These are phyloP conservation scores for Verticillium nubilum DNA, from an alignment of 2,329 filamentous ascomycete species.

Conservation along the genomic window DNA sequence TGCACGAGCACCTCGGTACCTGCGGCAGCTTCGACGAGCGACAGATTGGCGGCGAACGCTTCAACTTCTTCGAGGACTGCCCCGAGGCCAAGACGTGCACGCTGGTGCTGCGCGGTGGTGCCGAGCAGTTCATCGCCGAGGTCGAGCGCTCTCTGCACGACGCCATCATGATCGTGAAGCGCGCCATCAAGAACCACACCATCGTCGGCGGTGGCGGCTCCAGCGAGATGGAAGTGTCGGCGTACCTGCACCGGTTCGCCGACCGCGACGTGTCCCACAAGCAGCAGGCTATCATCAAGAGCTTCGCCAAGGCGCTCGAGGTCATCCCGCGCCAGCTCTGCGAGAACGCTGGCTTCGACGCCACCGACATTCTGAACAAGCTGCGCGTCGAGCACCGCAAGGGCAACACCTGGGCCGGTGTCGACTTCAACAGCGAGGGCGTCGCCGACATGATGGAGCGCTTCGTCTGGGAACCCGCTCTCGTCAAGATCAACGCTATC, in stretches of 20 bases:
- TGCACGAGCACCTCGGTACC: constrained; percentile 79
- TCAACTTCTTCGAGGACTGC: constrained; percentile 98
- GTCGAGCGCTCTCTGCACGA: constrained; percentile 97
- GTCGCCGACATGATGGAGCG: constrained; percentile 90
- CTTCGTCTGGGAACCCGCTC: constrained; percentile 95
- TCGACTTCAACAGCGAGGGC: constrained; percentile 90
- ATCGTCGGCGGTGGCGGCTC: constrained; percentile 96
- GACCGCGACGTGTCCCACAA: constrained; percentile 91
- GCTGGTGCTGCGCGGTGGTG: constrained; percentile 86
- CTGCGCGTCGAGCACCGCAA: constrained; percentile 94
- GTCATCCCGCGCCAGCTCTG: constrained; percentile 95
- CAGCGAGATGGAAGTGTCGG: constrained; percentile 92
- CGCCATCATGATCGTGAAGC: constrained; percentile 99
- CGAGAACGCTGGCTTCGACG: constrained; percentile 97
- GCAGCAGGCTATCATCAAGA: constrained; percentile 96
- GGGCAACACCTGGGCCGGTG: constrained; percentile 88
- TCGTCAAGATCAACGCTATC: constrained; percentile 96
- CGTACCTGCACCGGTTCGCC: constrained; percentile 86
- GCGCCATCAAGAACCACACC: constrained; percentile 87
- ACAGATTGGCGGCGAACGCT: constrained; percentile 94
- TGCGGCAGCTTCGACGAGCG: constrained; percentile 91
- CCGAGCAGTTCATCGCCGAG: constrained; percentile 98
- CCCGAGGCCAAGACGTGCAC: constrained; percentile 96
- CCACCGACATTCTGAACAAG: constrained; percentile 95
- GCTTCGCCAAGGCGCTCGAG: constrained; percentile 94